These are phyloP conservation scores for Pouteria glomerata DNA, from an alignment of 148 eudicot species.

Conservation along the genomic window DNA sequence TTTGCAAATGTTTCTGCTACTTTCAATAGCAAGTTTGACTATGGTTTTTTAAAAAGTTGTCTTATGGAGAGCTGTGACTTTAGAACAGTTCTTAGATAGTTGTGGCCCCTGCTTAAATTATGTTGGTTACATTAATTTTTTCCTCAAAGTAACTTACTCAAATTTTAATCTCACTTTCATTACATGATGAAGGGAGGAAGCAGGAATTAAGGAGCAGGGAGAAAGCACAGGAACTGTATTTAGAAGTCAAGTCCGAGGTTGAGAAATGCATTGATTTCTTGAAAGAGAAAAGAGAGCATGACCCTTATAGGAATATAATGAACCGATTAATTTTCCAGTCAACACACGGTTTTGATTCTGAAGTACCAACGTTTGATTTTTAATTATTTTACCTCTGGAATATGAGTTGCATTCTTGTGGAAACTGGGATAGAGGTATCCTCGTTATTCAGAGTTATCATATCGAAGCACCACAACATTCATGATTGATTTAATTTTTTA, in stretches of 20 bases:
- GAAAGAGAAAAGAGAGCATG: conserved; percentile 60
- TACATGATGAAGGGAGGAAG: conserved; percentile 38
- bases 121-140: not conserved
- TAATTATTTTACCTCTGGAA: not conserved
- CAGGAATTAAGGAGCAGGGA: conserved; percentile 44
- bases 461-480: no score
- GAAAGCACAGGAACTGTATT: conserved; percentile 44
- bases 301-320: conserved; percentile 58
- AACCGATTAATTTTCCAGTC: conserved; percentile 52
- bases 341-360: conserved; percentile 39
- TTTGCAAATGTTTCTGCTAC: no score
- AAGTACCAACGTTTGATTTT: conserved; percentile 63
- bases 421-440: not conserved
- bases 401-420: not conserved
- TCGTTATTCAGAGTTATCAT: no score
- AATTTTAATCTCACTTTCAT: not conserved
- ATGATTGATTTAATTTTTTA: no score
- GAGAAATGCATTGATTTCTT: conserved; percentile 57
- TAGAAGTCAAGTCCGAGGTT: conserved; percentile 58
- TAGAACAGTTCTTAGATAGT: no score
- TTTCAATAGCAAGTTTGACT: no score
- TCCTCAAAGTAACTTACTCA: not conserved
- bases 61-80: no score
- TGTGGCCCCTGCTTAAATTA: no score
- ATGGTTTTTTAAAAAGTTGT: no score